These are phyloP conservation scores for Tagetes erecta DNA, from an alignment of 129 eudicot species.

Conservation along the genomic window DNA sequence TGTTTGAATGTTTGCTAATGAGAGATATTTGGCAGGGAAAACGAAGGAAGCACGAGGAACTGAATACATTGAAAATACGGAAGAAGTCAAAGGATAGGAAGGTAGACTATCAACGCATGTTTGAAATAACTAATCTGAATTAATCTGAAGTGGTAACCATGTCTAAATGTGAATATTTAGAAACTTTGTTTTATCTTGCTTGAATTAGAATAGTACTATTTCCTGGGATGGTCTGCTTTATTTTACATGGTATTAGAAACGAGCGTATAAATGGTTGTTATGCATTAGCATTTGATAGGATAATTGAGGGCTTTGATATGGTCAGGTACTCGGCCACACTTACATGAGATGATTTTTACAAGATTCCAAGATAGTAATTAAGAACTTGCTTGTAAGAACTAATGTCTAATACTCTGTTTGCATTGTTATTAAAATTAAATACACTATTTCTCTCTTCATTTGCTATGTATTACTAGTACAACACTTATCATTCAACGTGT, in stretches of 20 bases:
- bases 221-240: constrained; percentile 12
- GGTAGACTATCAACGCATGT: constrained; percentile 44
- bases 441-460: constrained; percentile 3
- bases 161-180: constrained; percentile 13
- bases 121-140: not conserved
- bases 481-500: constrained; percentile 24
- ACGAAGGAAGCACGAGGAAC: constrained; percentile 82
- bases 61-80: constrained; percentile 43
- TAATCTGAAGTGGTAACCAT: not conserved
- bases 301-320: constrained; percentile 47
- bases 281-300: constrained; percentile 36
- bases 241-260: constrained; percentile 4
- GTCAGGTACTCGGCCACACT: constrained; percentile 43
- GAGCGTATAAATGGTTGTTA: constrained; percentile 13
- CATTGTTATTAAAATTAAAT: constrained; percentile 28
- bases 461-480: constrained; percentile 17
- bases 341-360: constrained; percentile 44
- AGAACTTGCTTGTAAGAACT: constrained; percentile 45
- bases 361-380: constrained; percentile 42
- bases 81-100: constrained; percentile 67
- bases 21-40: constrained; percentile 66
- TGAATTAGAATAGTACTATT: constrained; percentile 20
- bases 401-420: constrained; percentile 41
- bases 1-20: constrained; percentile 26
- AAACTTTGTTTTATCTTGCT: constrained; percentile 11